phyloP scores from a whole-genome alignment of 768 basidiomycete genomes.

The Phlegmacium glaucopus region DNA sequence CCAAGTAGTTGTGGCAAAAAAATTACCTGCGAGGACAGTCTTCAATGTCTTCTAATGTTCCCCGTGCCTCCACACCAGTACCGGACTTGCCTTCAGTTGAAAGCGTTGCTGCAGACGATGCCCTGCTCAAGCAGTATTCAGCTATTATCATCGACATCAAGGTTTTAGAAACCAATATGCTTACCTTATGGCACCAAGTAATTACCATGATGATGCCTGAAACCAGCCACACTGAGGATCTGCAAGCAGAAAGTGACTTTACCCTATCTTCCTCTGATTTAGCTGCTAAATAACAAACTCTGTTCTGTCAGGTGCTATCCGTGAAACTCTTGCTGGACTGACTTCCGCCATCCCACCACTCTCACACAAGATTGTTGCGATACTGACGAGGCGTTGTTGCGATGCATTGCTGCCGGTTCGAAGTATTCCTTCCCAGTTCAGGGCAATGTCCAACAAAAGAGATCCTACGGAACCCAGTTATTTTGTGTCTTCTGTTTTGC shows the following conservation, averaged over 20 bases:
- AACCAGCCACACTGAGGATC: conserved; percentile 26
- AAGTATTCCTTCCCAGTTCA: conserved; percentile 86
- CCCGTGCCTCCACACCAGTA: conserved; percentile 53
- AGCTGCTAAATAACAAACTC: conserved; percentile 1
- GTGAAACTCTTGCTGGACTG: conserved; percentile 46
- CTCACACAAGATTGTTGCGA: conserved; percentile 59
- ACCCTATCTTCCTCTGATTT: not conserved
- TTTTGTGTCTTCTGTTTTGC: conserved; percentile 79
- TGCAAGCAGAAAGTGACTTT: conserved; percentile 49
- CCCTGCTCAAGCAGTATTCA: conserved; percentile 60
- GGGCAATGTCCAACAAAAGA: conserved; percentile 76
- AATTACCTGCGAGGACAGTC: conserved; percentile 3
- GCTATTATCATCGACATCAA: conserved; percentile 68
- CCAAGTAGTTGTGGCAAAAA: not conserved
- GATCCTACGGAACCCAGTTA: conserved; percentile 78
- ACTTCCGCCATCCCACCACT: conserved; percentile 52
- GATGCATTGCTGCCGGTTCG: conserved; percentile 83
- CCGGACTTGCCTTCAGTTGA: conserved; percentile 53
- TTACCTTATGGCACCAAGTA: conserved; percentile 65
- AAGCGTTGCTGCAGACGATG: conserved; percentile 57
- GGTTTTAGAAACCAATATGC: conserved; percentile 47
- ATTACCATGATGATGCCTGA: conserved; percentile 62
- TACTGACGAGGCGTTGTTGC: conserved; percentile 77
- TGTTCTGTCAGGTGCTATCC: conserved; percentile 48
- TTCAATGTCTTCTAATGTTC: conserved; percentile 23